Percentiles rank a stretch among this genome's conserved stretches.
phyloP scores from a whole-genome alignment of 805 yeast species.

The Soucietia sequanensis region DNA sequence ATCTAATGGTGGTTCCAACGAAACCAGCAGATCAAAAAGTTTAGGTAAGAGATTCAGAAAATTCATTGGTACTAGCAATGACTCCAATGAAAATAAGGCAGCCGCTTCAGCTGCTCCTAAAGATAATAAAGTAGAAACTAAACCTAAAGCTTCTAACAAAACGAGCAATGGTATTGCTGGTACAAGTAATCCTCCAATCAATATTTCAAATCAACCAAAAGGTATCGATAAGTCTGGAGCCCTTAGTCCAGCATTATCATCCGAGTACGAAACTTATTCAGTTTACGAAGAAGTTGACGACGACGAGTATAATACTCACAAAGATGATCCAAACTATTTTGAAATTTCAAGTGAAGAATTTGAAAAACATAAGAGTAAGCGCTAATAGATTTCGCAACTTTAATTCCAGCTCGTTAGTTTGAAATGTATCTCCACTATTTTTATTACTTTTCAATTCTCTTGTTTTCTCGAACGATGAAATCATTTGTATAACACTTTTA shows the following conservation, averaged over 20 bases:
- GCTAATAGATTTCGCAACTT: too few species aligned
- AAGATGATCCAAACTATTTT: constrained; percentile 49
- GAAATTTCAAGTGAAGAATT: constrained; percentile 30
- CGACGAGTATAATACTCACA: constrained; percentile 44
- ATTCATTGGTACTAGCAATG: constrained; percentile 1
- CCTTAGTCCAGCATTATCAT: constrained; percentile 1
- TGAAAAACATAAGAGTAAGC: constrained; percentile 20
- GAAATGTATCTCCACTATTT: too few species aligned
- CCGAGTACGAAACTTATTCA: constrained; percentile 22
- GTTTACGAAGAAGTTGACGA: constrained; percentile 51
- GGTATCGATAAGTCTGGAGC: constrained; percentile 1
- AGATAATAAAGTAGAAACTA: constrained; percentile 4
- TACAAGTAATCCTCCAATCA: constrained; percentile 1
- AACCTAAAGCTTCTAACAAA: neutral
- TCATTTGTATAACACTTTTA: too few species aligned
- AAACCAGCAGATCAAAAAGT: constrained; percentile 6
- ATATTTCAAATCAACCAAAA: constrained; percentile 4
- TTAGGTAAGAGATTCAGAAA: constrained; percentile 7
- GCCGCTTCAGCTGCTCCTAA: constrained; percentile 1
- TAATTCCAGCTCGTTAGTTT: too few species aligned
- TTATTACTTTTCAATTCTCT: too few species aligned
- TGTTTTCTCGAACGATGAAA: too few species aligned
- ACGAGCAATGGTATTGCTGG: too few species aligned
- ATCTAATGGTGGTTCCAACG: too few species aligned
- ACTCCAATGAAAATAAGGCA: constrained; percentile 5